Evolutionary conservation across 768 basidiomycete species (phyloP).

Genomic region (Lyophyllum semitale): DNA sequence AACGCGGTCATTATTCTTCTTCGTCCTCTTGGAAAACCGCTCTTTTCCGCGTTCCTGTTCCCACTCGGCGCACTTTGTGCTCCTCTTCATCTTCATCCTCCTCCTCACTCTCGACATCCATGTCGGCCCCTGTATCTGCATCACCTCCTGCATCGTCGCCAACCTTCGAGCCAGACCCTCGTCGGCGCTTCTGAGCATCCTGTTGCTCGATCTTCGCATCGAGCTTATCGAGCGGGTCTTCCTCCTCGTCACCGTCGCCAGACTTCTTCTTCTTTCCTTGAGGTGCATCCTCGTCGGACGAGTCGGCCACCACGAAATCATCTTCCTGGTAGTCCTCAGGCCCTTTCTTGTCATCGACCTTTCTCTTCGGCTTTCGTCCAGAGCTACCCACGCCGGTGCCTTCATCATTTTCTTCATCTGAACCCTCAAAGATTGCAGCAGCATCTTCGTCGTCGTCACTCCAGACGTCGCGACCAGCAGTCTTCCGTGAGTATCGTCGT

Average conservation of each 20-base stretch:
- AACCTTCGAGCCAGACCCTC: conserved; percentile 30
- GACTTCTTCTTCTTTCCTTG: conserved; percentile 40
- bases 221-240: conserved; percentile 67
- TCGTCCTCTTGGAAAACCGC: conserved; percentile 69
- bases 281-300: conserved; percentile 66
- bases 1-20: conserved; percentile 39
- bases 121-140: conserved; percentile 27
- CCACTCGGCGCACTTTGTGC: conserved; percentile 59
- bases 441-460: conserved; percentile 72
- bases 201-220: conserved; percentile 70
- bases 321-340: conserved; percentile 80
- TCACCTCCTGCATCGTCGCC: conserved; percentile 21
- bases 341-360: conserved; percentile 50
- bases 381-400: conserved; percentile 29
- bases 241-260: conserved; percentile 42
- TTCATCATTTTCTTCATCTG: conserved; percentile 62
- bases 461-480: conserved; percentile 44
- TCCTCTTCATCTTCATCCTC: conserved; percentile 62
- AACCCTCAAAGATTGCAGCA: conserved; percentile 47
- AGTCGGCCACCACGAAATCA: conserved; percentile 82
- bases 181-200: conserved; percentile 49
- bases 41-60: conserved; percentile 54
- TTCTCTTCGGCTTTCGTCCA: conserved; percentile 47
- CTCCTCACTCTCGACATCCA: conserved; percentile 30
- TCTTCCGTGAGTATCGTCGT: conserved; percentile 44